Percentiles rank a stretch among this genome's conserved stretches.
Conservation (phyloP, 225 moss, liverwort and hornwort species). For the Straminergon stramineum region DNA sequence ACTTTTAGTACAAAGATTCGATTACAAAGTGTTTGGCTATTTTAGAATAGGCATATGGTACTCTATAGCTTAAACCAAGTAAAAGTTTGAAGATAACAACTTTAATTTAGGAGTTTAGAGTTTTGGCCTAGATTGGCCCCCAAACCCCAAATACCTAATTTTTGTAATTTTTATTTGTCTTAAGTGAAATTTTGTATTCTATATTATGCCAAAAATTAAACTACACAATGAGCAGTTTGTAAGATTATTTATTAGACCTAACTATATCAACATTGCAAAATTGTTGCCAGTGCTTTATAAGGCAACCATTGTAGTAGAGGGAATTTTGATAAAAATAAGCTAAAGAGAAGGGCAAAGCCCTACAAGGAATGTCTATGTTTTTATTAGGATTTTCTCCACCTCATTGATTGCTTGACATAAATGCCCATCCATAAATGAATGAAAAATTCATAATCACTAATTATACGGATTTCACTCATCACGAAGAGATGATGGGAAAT, state of each 20-base stretch:
- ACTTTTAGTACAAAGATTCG: not conserved
- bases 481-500: not conserved
- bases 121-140: not conserved
- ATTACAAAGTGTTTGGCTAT: not conserved
- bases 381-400: fast-evolving
- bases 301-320: fast-evolving
- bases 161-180: not conserved
- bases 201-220: no score
- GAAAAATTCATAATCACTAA: fast-evolving
- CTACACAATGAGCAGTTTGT: fast-evolving
- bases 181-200: not conserved
- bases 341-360: fast-evolving
- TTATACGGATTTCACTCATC: fast-evolving
- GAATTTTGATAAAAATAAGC: fast-evolving
- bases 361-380: fast-evolving
- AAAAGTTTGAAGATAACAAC: not conserved
- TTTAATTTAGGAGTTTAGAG: not conserved
- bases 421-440: fast-evolving
- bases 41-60: not conserved
- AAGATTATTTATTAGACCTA: no score
- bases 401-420: fast-evolving
- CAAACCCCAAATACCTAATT: no score
- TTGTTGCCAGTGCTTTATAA: fast-evolving
- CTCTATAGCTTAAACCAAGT: not conserved
- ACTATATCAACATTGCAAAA: not conserved